A percentile compares a stretch with the other conserved stretches of the same genome.
phyloP scores from a whole-genome alignment of 179 eudicot species.

The Actinidia polygama region DNA sequence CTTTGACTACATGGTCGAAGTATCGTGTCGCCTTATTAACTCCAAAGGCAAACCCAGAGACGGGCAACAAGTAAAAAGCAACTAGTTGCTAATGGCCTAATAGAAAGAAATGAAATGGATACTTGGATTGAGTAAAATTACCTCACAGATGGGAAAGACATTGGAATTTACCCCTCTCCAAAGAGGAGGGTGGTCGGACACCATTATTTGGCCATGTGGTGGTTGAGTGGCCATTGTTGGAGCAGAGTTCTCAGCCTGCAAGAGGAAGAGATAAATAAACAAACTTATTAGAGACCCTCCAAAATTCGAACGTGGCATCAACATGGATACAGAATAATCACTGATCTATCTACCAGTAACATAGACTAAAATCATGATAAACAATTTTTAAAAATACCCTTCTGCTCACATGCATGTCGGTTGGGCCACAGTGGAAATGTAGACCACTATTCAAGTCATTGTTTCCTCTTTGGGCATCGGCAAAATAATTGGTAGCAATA shows the following conservation, averaged over 20 bases:
- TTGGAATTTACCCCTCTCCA: slow-evolving; percentile 37
- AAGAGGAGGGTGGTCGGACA: slow-evolving; percentile 24
- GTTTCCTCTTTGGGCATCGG: slow-evolving; percentile 28
- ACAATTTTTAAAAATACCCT: slow-evolving; percentile 29
- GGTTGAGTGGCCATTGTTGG: slow-evolving; percentile 23
- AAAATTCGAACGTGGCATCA: background rate
- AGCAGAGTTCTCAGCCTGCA: slow-evolving; percentile 32
- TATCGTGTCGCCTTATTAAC: background rate
- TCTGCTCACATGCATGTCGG: slow-evolving; percentile 18
- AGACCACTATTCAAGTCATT: slow-evolving; percentile 23
- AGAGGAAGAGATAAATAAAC: slow-evolving; percentile 2
- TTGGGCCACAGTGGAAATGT: slow-evolving; percentile 23
- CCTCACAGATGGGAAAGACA: slow-evolving; percentile 40
- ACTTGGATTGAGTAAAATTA: slow-evolving; percentile 17
- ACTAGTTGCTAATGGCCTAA: background rate
- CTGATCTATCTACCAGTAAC: background rate
- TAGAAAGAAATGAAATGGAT: background rate
- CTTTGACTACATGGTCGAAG: background rate
- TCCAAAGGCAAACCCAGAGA: background rate
- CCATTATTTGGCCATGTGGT: slow-evolving; percentile 22
- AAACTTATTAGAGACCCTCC: background rate
- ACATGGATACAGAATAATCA: background rate
- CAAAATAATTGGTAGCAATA: slow-evolving; percentile 41
- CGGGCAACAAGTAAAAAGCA: background rate
- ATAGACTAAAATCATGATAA: background rate